Percentiles rank a stretch among this genome's conserved stretches.
Conservation (phyloP, 1,139 yeast species). For the Yarrowia galli region DNA sequence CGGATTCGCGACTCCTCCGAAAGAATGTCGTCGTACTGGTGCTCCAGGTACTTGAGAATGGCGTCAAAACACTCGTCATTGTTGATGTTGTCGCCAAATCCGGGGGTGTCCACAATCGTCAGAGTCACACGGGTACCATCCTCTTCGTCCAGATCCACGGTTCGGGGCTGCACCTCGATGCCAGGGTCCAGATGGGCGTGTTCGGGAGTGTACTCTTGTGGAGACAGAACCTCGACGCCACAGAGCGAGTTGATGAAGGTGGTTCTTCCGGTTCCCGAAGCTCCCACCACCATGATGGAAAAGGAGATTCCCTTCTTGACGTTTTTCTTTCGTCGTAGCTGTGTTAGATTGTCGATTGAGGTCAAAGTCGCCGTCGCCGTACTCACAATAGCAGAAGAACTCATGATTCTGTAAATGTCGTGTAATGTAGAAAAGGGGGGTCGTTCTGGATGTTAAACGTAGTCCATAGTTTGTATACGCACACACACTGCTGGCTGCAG, state of each 20-base stretch:
- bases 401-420: conserved; percentile 20
- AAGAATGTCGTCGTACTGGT: conserved; percentile 88
- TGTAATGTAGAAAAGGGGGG: conserved; percentile 14
- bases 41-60: conserved; percentile 76
- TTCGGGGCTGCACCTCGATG: conserved; percentile 57
- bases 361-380: too few species aligned
- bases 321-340: conserved; percentile 69
- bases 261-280: conserved; percentile 77
- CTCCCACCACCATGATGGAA: conserved; percentile 76
- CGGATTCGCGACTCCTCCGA: conserved; percentile 91
- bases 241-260: conserved; percentile 83
- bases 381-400: conserved; percentile 36
- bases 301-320: conserved; percentile 84
- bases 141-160: conserved; percentile 55
- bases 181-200: conserved; percentile 58
- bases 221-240: conserved; percentile 74
- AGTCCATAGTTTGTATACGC: too few species aligned
- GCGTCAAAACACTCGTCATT: conserved; percentile 72
- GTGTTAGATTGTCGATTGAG: too few species aligned
- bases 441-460: not conserved
- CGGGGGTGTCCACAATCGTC: conserved; percentile 81
- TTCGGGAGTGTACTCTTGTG: conserved; percentile 53
- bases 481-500: too few species aligned
- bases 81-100: conserved; percentile 77
- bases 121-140: conserved; percentile 48